Conservation (phyloP, 2,329 filamentous ascomycete species). For the Balansia obtecta region DNA sequence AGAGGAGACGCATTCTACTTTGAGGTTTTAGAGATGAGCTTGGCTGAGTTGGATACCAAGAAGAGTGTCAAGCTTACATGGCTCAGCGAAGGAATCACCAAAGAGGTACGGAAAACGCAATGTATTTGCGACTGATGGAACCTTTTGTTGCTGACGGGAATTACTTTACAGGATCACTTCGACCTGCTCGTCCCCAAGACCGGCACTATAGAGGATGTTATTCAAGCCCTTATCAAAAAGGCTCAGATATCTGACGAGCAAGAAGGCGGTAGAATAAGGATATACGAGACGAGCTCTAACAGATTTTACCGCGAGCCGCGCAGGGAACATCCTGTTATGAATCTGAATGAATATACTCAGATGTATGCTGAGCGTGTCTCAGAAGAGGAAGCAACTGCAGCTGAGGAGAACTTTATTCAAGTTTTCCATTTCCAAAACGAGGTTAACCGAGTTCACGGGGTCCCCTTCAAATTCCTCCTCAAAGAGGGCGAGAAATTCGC, state of each 20-base stretch:
- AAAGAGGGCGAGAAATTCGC: slow-evolving; percentile 79
- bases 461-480: slow-evolving; percentile 83
- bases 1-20: slow-evolving; percentile 74
- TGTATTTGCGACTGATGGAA: neutral
- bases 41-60: slow-evolving; percentile 87
- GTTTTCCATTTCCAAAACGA: slow-evolving; percentile 93
- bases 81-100: slow-evolving; percentile 80
- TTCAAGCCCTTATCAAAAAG: slow-evolving; percentile 68
- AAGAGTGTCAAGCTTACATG: slow-evolving; percentile 74
- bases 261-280: slow-evolving; percentile 55
- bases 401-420: slow-evolving; percentile 51
- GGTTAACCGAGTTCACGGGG: slow-evolving; percentile 67
- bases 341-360: slow-evolving; percentile 74
- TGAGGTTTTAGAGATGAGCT: slow-evolving; percentile 85
- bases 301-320: slow-evolving; percentile 73
- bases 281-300: slow-evolving; percentile 73
- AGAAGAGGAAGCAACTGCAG: slow-evolving; percentile 52
- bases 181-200: slow-evolving; percentile 84
- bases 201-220: slow-evolving; percentile 66
- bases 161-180: slow-evolving; percentile 46
- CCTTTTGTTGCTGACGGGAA: neutral
- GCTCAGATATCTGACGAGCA: slow-evolving; percentile 63
- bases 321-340: slow-evolving; percentile 59
- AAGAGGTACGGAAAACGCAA: slow-evolving; percentile 48
- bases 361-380: slow-evolving; percentile 75